phyloP scores from a whole-genome alignment of 1,284 basidiomycete species.

The Puccinia brachypodii region DNA sequence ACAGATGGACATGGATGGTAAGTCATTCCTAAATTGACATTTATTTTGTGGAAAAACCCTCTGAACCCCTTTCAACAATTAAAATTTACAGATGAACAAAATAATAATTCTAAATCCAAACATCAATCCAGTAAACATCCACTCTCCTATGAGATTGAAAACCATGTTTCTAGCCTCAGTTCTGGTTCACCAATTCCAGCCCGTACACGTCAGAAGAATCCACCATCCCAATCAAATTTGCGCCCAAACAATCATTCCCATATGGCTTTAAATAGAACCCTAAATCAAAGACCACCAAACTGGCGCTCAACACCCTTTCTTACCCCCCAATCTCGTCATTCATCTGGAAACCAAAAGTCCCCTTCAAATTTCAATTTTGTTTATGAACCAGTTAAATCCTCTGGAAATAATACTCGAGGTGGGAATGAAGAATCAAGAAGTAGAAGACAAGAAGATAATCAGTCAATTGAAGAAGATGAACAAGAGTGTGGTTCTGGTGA shows the following conservation, averaged over 20 bases:
- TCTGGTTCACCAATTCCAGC: background rate
- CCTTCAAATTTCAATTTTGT: background rate
- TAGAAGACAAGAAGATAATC: too few species aligned
- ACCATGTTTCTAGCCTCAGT: background rate
- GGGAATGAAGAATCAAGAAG: too few species aligned
- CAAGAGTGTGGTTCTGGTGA: too few species aligned
- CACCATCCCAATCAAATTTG: background rate
- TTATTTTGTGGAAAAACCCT: background rate
- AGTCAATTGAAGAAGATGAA: too few species aligned
- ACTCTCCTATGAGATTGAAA: background rate
- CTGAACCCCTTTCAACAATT: background rate
- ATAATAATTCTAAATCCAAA: background rate
- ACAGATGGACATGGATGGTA: background rate
- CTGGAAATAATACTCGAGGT: too few species aligned
- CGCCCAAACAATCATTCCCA: background rate
- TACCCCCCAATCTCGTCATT: background rate
- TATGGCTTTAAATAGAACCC: background rate
- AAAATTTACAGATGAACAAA: background rate
- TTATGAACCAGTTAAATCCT: background rate
- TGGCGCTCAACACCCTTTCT: background rate
- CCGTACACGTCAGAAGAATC: background rate
- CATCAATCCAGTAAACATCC: background rate
- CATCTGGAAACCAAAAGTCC: background rate
- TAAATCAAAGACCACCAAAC: background rate
- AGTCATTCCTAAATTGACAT: background rate